A percentile compares a stretch with the other conserved stretches of the same genome.
Conservation (phyloP, 139 green algal species). For the Eudorina sp. region DNA sequence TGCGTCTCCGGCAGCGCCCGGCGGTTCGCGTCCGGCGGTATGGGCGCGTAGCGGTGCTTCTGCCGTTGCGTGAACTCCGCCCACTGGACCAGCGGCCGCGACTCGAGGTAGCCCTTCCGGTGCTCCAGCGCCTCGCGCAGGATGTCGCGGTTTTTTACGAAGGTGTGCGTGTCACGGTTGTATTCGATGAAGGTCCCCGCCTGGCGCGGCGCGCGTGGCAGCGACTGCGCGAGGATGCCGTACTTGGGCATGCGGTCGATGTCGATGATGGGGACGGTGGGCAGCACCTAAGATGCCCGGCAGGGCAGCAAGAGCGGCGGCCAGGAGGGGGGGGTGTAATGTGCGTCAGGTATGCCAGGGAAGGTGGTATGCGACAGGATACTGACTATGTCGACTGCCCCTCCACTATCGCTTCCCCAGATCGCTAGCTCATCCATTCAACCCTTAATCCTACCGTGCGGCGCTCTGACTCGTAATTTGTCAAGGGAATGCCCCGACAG, state of each 20-base stretch:
- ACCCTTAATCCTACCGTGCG: no score
- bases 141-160: constrained; percentile 58
- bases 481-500: no score
- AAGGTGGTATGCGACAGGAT: no score
- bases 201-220: neutral
- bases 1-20: constrained; percentile 53
- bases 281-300: no score
- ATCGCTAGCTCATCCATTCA: no score
- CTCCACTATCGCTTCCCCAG: no score
- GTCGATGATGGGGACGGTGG: constrained; percentile 60
- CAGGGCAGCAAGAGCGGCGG: no score
- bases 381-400: no score
- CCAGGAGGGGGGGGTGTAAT: no score
- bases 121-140: constrained; percentile 56
- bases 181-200: constrained; percentile 50
- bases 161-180: constrained; percentile 48
- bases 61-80: constrained; percentile 53
- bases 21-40: constrained; percentile 52
- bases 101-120: constrained; percentile 54
- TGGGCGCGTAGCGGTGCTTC: constrained; percentile 63
- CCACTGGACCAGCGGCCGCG: constrained; percentile 56
- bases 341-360: no score
- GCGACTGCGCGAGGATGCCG: constrained; percentile 54
- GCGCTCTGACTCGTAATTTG: no score
- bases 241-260: constrained; percentile 62